Conservation (phyloP, 225 moss, liverwort and hornwort genomes). For the Asterella californica region DNA sequence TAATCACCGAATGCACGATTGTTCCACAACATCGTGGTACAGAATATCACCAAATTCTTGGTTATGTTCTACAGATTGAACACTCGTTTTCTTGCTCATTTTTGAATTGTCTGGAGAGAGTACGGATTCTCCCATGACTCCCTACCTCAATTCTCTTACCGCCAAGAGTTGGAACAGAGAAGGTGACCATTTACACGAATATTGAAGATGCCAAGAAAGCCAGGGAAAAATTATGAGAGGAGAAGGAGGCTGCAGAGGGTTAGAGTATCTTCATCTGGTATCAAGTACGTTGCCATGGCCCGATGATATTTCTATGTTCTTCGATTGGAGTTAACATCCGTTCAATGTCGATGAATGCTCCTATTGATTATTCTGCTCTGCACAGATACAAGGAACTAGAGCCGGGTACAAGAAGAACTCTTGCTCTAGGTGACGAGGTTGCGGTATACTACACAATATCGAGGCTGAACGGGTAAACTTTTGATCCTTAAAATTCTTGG, state of each 20-base stretch:
- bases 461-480: constrained; percentile 43
- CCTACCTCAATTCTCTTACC: not conserved
- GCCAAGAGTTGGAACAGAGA: constrained; percentile 40
- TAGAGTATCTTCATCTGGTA: constrained; percentile 39
- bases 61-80: too few relatives aligned
- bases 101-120: not conserved
- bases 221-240: constrained; percentile 43
- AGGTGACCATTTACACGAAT: constrained; percentile 31
- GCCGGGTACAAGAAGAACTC: constrained; percentile 34
- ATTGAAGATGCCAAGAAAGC: constrained; percentile 47
- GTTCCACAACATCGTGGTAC: too few relatives aligned
- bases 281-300: constrained; percentile 34
- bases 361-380: not conserved
- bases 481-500: not conserved
- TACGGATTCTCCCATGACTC: not conserved
- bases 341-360: not conserved
- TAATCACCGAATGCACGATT: too few relatives aligned
- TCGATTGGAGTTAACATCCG: not conserved
- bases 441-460: constrained; percentile 48
- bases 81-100: too few relatives aligned
- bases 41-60: too few relatives aligned
- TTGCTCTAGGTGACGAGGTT: constrained; percentile 39
- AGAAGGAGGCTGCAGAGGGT: constrained; percentile 51
- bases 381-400: constrained; percentile 49
- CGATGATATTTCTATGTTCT: too few relatives aligned